phyloP scores from a whole-genome alignment of 495 filamentous ascomycete species.

The Tuber magnatum region DNA sequence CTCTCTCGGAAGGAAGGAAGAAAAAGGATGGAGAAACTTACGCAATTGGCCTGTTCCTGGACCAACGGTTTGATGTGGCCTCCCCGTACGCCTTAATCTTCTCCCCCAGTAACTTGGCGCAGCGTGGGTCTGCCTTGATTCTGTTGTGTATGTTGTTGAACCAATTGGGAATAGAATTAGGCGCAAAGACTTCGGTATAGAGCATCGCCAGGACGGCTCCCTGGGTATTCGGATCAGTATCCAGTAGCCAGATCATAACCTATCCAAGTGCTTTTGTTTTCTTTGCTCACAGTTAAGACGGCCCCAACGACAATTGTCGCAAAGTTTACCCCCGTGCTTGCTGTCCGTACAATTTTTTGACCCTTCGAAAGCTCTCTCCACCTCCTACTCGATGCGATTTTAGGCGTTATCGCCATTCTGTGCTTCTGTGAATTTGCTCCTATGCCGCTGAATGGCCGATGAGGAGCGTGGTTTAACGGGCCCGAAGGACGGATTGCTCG shows the following conservation, averaged over 20 bases:
- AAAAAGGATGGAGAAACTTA: slow-evolving; percentile 44
- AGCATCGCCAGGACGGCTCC: slow-evolving; percentile 69
- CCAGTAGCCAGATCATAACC: slow-evolving; percentile 12
- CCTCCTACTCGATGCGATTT: slow-evolving; percentile 69
- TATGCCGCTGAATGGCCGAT: neutral
- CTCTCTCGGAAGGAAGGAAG: neutral
- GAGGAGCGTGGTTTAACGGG: neutral
- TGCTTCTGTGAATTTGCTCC: neutral
- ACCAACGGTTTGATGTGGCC: slow-evolving; percentile 72
- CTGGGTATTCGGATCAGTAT: slow-evolving; percentile 45
- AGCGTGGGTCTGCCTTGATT: slow-evolving; percentile 63
- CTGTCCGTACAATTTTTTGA: slow-evolving; percentile 79
- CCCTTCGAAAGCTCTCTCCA: slow-evolving; percentile 66
- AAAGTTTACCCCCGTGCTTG: slow-evolving; percentile 86
- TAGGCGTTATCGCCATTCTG: slow-evolving; percentile 42
- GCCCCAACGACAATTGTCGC: slow-evolving; percentile 67
- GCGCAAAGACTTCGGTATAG: slow-evolving; percentile 78
- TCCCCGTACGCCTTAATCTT: slow-evolving; percentile 80
- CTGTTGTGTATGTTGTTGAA: slow-evolving; percentile 82
- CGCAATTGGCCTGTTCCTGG: slow-evolving; percentile 75
- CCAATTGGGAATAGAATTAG: slow-evolving; percentile 74
- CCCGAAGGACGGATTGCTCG: neutral
- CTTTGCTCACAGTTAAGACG: slow-evolving; percentile 57
- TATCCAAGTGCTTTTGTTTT: slow-evolving; percentile 16
- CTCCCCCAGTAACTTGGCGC: slow-evolving; percentile 66